Evolutionary conservation across 1,284 basidiomycete species (phyloP).

Genomic region (Leccinum pachyderme): DNA sequence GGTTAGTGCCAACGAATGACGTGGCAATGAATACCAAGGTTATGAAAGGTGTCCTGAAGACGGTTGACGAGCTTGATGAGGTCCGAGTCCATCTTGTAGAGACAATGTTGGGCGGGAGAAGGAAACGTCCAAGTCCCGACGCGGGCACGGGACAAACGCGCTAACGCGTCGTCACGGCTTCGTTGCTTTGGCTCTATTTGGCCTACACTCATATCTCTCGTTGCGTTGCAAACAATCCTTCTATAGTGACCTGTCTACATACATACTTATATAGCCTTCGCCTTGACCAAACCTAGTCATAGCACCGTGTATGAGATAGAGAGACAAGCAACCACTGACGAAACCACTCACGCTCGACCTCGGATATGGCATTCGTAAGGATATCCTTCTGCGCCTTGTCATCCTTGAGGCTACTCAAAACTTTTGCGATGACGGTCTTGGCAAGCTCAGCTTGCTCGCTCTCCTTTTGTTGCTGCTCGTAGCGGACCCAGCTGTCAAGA

Average conservation of each 20-base stretch:
- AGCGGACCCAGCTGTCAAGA: conserved; percentile 97
- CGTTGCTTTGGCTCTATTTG: conserved; percentile 35
- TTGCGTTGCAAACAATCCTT: conserved; percentile 10
- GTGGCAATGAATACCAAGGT: conserved; percentile 57
- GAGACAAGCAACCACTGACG: neutral
- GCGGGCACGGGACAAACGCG: conserved; percentile 12
- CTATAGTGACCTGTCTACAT: conserved; percentile 23
- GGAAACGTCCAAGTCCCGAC: conserved; percentile 8
- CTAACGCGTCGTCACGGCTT: conserved; percentile 37
- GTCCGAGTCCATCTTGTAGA: conserved; percentile 79
- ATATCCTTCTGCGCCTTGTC: conserved; percentile 95
- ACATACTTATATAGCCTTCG: conserved; percentile 56
- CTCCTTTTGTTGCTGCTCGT: conserved; percentile 96
- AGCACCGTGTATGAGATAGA: conserved; percentile 12
- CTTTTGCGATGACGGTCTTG: conserved; percentile 84
- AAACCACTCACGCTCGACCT: conserved; percentile 85
- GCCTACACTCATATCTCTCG: conserved; percentile 6
- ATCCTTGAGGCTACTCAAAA: conserved; percentile 80
- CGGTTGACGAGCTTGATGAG: conserved; percentile 95
- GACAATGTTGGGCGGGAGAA: conserved; percentile 8
- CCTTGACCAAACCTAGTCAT: conserved; percentile 62
- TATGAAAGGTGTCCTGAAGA: conserved; percentile 87
- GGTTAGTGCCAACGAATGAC: conserved; percentile 8
- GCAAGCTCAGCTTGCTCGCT: conserved; percentile 92
- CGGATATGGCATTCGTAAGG: conserved; percentile 78